Percentiles rank a stretch among this genome's conserved stretches.
Conservation (phyloP, 2,329 filamentous ascomycete genomes). For the Proliferodiscus dingleyae region DNA sequence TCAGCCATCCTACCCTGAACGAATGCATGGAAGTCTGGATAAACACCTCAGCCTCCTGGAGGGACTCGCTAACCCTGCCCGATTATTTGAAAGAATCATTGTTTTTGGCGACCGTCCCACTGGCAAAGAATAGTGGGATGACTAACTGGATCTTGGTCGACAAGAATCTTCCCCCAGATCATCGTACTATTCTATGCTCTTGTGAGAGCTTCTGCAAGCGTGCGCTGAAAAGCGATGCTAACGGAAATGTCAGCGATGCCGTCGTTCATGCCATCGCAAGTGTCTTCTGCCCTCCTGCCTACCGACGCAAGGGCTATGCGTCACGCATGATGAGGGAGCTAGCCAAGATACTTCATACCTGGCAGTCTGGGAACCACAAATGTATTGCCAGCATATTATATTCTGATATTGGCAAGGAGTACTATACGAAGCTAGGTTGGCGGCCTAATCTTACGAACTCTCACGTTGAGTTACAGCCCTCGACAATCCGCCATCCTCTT, state of each 20-base stretch:
- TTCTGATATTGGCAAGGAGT: constrained; percentile 78
- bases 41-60: constrained; percentile 52
- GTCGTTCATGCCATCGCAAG: constrained; percentile 69
- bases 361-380: constrained; percentile 40
- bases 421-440: constrained; percentile 76
- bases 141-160: constrained; percentile 60
- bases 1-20: constrained; percentile 49
- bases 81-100: constrained; percentile 53
- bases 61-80: constrained; percentile 45
- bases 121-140: constrained; percentile 53
- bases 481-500: constrained; percentile 6
- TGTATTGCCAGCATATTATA: constrained; percentile 63
- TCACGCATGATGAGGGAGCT: constrained; percentile 67
- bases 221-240: constrained; percentile 40
- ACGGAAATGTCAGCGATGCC: constrained; percentile 43
- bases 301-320: constrained; percentile 69
- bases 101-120: constrained; percentile 47
- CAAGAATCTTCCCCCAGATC: constrained; percentile 29
- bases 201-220: constrained; percentile 60
- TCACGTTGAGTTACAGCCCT: constrained; percentile 60
- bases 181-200: constrained; percentile 53
- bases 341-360: constrained; percentile 44
- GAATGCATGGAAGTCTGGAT: constrained; percentile 51
- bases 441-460: constrained; percentile 59
- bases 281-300: constrained; percentile 65